Evolutionary conservation across 139 green algal genomes (phyloP), one percentile per base, ranked within the genome.

Genomic region (Coccomyxa sp.): DNA sequence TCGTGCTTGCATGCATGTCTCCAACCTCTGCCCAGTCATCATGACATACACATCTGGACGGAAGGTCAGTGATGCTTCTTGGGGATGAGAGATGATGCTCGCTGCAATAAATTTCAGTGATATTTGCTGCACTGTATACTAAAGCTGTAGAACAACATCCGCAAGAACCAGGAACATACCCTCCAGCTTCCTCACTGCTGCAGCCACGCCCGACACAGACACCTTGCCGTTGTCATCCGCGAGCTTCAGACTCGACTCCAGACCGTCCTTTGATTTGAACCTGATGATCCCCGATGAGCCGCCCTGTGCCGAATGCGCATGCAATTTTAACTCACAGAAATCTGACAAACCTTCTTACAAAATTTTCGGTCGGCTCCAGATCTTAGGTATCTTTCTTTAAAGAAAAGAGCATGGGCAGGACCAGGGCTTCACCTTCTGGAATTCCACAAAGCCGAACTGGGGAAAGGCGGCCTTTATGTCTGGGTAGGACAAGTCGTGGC

Each of bases 381-480:
- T 51, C 38, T 11, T 28, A 1, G 9, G 9, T 25, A 9, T 1
- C 63, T 28, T 71, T 21, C 4, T 9, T 71, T 21, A 1, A 15
- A 71, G 63, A 28, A 9, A 21, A 71, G 7, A 25, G 63, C 21
- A 71, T 71, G 63, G 63, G 9, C 18, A 9, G 21, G 63, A 25
- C 18, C 63, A 28, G 63, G 21, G 63, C 18, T 25, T 28, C 21
- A 77, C 71, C 71, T 32, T 30, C 71, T 77, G 71, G n/a, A 51
- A 77, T n/a, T 77, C 71, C 27, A 77, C 71, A 38, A 38, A 77
- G 21, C 63, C 18, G 4, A 76, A 76, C 7, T 67, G 27, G 13
- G 63, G 51, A 58, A 84, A 74, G 74, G 32, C 27, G 45, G 51
- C 58, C 18, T 60, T 80, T 25, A 81, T 75, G 15, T 84, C 27